Base-by-base conservation (phyloP, 768 basidiomycete species). In the Lepiota brunneoincarnata region DNA sequence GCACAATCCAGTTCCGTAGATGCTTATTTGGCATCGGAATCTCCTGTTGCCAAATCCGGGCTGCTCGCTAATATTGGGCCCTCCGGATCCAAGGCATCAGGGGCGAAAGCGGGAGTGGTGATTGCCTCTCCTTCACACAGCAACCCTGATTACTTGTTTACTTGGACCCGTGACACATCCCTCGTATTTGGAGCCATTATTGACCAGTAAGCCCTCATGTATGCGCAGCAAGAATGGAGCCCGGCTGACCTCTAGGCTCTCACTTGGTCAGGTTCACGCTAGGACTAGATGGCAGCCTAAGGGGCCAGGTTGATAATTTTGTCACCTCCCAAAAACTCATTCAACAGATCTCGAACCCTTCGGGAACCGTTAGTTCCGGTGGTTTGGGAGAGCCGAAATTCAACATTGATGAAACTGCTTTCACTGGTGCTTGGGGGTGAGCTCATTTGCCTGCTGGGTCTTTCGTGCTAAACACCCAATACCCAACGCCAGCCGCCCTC, bases 321-420 rank as follows among this genome's bases (percentile, higher is more conserved):
- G 69, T 86, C 41, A 54, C 67, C 1, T 72, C 86, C 2, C 74
- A 87, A 66, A 60, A 64, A 20, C 64, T 62, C 44, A 60, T 88
- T 4, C 89, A 90, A 63, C 81, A 84, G 59, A 68, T 85, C 20
- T 59, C 78, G 5, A 90, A 89, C 63, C 89, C 86, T 0, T 84
- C 82, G 34, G 89, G 89, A 1, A 70, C 73, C 12, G 68, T 84
- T 23, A 72, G 69, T 37, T 76, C 81, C 0, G 84, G 86, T 6
- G 86, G 88, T 10, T 77, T 90, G 15, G 89, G 83, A 18, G 88
- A 91, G 65, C 86, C 89, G 4, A 88, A 91, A 66, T 75, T 84
- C 69, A 75, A 86, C 63, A 76, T 88, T 51, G 74, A 89, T 64
- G 74, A 79, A 56, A 81, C 82, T 2, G 83, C 84, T 0, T 86